Evolutionary conservation across 2,329 filamentous ascomycete genomes (phyloP), one percentile per base, ranked within the genome.

Genomic region (Akanthomyces muscarius): DNA sequence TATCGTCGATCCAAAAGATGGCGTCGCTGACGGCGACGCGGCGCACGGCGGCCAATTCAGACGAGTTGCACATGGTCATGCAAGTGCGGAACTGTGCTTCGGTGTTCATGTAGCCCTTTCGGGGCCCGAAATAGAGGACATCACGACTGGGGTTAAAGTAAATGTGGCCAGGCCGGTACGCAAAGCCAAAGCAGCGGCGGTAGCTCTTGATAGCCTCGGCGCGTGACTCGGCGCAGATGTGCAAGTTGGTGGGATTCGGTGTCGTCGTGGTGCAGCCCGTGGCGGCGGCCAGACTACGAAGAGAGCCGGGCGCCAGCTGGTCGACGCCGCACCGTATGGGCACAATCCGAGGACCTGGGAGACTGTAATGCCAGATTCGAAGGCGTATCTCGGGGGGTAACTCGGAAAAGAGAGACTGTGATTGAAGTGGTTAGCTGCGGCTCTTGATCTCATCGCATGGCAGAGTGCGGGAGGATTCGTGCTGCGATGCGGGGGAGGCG

Each of bases 381-480:
- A 81, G 70, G 13, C 81, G 78, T 18, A 83, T 71, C 66, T 83
- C 81, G 14, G 75, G 68, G 1, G 81, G 81, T 1, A 83, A 77
- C 48, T 68, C 69, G 21, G 73, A 64, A 65, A 83, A 83, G 55
- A 72, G 67, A 52, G 71, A 74, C 81, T 83, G 65, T 25, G 25
- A 44, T 47, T 11, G 25, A 25, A 52, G 23, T 44, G 11, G 11
- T 44, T 14, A 44, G 38, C 13, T n/a, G 5, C 6, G 16, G 45
- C 16, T 28, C 21, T 16, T 16, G 14, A 42, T 60, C 23, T 44
- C 23, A 21, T 47, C 30, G 48, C 3, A 18, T 53, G 21, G 58
- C 7, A 18, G 33, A 33, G 28, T 16, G 38, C 25, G 7, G 25
- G 47, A 8, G 47, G 57, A 50, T 51, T 30, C 13, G 14, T 38